phyloP scores from a whole-genome alignment of 108 stramenopile genomes.

The Seminavis robusta region DNA sequence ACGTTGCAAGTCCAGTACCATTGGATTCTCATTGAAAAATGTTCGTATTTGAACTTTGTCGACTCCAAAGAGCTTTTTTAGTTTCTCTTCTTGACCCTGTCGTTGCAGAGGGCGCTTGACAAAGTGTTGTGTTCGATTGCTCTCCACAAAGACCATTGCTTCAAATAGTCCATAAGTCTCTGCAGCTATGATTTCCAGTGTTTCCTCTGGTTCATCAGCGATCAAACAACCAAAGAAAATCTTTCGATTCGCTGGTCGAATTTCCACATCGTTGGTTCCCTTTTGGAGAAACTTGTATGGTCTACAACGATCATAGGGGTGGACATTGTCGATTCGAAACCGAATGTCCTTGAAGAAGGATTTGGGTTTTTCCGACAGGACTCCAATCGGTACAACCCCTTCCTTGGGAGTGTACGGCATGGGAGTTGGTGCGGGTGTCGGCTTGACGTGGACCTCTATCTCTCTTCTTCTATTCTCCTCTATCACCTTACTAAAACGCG shows the following conservation, averaged over 20 bases:
- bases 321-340: too few species aligned
- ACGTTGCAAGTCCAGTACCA: neutral
- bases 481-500: too few species aligned
- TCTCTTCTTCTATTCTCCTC: too few species aligned
- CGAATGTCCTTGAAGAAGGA: too few species aligned
- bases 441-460: too few species aligned
- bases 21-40: neutral
- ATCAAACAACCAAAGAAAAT: constrained; percentile 27
- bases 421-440: too few species aligned
- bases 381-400: too few species aligned
- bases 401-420: too few species aligned
- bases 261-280: neutral
- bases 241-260: too few species aligned
- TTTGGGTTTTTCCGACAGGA: neutral
- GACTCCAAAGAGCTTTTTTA: neutral
- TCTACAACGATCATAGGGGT: constrained; percentile 2
- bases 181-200: constrained; percentile 20
- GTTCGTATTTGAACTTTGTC: neutral
- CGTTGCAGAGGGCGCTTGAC: too few species aligned
- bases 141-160: constrained; percentile 43
- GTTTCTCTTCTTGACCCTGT: constrained; percentile 13
- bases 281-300: neutral
- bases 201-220: constrained; percentile 42
- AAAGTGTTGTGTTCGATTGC: constrained; percentile 51
- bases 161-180: constrained; percentile 48